Conservation (phyloP, 352 stramenopile species). For the Phytophthora europaea region DNA sequence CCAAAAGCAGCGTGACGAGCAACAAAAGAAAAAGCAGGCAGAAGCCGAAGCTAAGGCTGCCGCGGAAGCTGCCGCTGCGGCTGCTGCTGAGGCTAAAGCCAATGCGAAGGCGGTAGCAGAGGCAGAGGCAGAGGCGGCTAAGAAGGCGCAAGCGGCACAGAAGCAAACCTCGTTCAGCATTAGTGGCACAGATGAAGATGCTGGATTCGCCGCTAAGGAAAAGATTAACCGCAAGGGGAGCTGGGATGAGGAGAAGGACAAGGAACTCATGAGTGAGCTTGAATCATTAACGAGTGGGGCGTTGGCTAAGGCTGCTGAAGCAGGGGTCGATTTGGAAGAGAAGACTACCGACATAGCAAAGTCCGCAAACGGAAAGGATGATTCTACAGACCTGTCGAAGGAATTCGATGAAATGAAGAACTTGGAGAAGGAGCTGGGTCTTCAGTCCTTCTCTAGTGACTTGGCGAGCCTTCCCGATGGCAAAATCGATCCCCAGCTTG, state of each 20-base stretch:
- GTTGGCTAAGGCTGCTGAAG: constrained; percentile 54
- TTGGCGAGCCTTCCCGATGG: constrained; percentile 51
- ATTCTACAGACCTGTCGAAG: constrained; percentile 59
- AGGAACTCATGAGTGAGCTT: constrained; percentile 88
- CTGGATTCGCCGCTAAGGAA: constrained; percentile 38
- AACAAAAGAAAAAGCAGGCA: constrained; percentile 72
- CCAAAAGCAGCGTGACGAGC: constrained; percentile 78
- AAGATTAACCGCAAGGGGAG: constrained; percentile 73
- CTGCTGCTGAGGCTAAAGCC: constrained; percentile 47
- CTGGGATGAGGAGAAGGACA: constrained; percentile 89
- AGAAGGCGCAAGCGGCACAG: constrained; percentile 44
- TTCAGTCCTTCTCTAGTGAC: constrained; percentile 68
- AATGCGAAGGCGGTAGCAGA: constrained; percentile 49
- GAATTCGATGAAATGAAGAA: constrained; percentile 89
- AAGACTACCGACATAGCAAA: constrained; percentile 41
- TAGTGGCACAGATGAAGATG: constrained; percentile 68
- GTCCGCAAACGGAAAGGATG: constrained; percentile 36
- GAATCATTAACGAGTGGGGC: constrained; percentile 78
- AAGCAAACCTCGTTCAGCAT: constrained; percentile 84
- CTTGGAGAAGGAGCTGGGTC: constrained; percentile 84
- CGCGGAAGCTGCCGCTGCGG: constrained; percentile 45
- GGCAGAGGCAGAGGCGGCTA: constrained; percentile 20
- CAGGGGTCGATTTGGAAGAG: constrained; percentile 46
- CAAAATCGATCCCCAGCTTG: constrained; percentile 71
- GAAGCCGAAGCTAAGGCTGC: constrained; percentile 59